Conservation (phyloP, 345 rosid genomes). For the Eucalyptus leucophloia region DNA sequence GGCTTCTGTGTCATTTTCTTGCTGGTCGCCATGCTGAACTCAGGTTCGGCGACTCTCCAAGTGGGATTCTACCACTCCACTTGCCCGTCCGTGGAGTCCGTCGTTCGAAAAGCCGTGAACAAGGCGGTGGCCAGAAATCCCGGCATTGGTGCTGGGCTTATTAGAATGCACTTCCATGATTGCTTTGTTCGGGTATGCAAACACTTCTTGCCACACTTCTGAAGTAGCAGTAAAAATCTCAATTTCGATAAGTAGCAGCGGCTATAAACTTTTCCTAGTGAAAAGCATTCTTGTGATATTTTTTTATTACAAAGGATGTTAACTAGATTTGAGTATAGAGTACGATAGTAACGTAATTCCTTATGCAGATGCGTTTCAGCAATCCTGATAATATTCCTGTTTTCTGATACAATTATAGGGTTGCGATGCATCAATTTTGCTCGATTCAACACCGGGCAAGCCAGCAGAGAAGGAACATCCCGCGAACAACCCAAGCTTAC, state of each 20-base stretch:
- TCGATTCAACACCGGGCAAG: neutral
- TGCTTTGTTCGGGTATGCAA: conserved; percentile 1
- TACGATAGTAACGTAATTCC: neutral
- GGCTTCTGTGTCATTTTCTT: neutral
- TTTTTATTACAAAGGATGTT: neutral
- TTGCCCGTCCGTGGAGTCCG: conserved; percentile 2
- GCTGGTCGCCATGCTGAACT: neutral
- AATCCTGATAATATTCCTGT: neutral
- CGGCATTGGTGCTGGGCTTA: neutral
- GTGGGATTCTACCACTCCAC: neutral
- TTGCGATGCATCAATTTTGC: conserved; percentile 9
- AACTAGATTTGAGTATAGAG: neutral
- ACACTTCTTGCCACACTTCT: neutral
- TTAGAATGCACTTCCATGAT: conserved; percentile 15
- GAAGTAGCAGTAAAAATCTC: neutral
- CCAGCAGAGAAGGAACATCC: conserved; percentile 3
- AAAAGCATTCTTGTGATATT: neutral
- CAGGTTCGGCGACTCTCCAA: neutral
- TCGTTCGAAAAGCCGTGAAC: neutral
- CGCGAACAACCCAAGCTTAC: neutral
- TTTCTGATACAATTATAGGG: neutral
- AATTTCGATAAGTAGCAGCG: neutral
- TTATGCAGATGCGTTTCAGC: neutral
- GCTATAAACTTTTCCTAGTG: neutral
- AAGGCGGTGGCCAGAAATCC: conserved; percentile 1